Base-by-base conservation (phyloP, 306 rosid genomes). In the Vigna mungo region DNA sequence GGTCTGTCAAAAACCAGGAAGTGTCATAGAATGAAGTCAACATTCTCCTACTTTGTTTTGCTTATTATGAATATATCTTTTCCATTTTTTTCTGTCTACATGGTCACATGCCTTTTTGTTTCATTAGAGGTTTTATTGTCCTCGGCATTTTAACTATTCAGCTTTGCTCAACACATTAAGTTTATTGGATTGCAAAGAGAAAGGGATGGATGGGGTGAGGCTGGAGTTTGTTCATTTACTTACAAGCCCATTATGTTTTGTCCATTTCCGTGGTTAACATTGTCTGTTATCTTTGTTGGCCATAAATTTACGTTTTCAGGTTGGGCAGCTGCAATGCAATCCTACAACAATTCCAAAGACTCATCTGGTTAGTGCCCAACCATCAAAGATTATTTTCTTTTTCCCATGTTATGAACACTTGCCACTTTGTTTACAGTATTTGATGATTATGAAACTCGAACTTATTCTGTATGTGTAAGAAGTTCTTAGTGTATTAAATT, bases 261-360 rank as follows among this genome's bases (percentile, higher is more conserved):
- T 71, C 44, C 43, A 66, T 73, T 63, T 52, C 54, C 49, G 12
- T 78, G 78, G 44, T 60, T 71, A 67, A 71, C 68, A 60, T 36
- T 76, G 21, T 51, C 20, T 65, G 61, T 36, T 51, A 59, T 72
- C 70, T 47, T 70, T 46, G 32, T 48, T 79, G 68, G 34, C 72
- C 74, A 48, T 86, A 14, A 64, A 62, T 68, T 65, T 84, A 32
- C 69, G 59, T 51, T 62, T 64, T 41, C 88, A 91, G 96, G 96
- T 69, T 91, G 96, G 94, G 65, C 91, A 54, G 88, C 88, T 58
- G 87, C 90, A 64, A 58, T 91, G 52, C 88, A 70, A 52, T 80
- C 79, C 83, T 82, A 56, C 79, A 78, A 78, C 14, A 85, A 89
- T 86, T 51, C 82, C 34, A 78, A 78, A 76, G 89, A 89, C 80